Conservation (phyloP, 2,329 filamentous ascomycete species). For the Colletotrichum orbiculare region DNA sequence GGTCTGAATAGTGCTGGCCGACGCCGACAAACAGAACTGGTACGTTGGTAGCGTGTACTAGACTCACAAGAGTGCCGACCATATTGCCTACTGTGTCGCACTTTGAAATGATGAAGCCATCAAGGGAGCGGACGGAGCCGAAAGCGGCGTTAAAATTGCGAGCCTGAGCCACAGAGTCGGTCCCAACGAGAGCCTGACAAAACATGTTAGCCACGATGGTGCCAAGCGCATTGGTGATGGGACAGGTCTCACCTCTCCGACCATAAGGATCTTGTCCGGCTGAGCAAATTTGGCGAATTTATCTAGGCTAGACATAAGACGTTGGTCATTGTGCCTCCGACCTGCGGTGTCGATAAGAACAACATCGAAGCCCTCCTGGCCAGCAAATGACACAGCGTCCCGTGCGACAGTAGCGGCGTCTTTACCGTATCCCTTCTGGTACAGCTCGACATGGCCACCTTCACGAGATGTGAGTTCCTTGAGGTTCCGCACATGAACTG, state of each 20-base stretch:
- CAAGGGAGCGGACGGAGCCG: slow-evolving; percentile 80
- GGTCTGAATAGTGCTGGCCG: slow-evolving; percentile 75
- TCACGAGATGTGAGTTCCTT: slow-evolving; percentile 89
- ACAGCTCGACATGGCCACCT: slow-evolving; percentile 87
- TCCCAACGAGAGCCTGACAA: slow-evolving; percentile 83
- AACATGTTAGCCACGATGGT: neutral
- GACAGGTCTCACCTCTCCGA: slow-evolving; percentile 63
- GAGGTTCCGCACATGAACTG: slow-evolving; percentile 93
- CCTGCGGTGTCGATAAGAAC: slow-evolving; percentile 98
- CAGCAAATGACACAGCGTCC: slow-evolving; percentile 87
- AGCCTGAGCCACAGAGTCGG: slow-evolving; percentile 94
- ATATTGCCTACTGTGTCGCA: slow-evolving; percentile 99
- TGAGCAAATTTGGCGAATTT: slow-evolving; percentile 97
- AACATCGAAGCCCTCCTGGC: slow-evolving; percentile 83
- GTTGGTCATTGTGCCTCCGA: slow-evolving; percentile 92
- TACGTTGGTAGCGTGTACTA: slow-evolving; percentile 97
- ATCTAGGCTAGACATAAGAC: slow-evolving; percentile 95
- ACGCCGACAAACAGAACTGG: slow-evolving; percentile 92
- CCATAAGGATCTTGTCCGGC: slow-evolving; percentile 99
- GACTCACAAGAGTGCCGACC: slow-evolving; percentile 94
- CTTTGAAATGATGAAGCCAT: slow-evolving; percentile 98
- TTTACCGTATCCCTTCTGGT: slow-evolving; percentile 97
- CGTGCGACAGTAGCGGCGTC: slow-evolving; percentile 96
- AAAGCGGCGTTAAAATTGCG: slow-evolving; percentile 96
- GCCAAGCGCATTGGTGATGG: neutral